Base-by-base conservation (phyloP, 108 stramenopile species). In the Craspedostauros australis region DNA sequence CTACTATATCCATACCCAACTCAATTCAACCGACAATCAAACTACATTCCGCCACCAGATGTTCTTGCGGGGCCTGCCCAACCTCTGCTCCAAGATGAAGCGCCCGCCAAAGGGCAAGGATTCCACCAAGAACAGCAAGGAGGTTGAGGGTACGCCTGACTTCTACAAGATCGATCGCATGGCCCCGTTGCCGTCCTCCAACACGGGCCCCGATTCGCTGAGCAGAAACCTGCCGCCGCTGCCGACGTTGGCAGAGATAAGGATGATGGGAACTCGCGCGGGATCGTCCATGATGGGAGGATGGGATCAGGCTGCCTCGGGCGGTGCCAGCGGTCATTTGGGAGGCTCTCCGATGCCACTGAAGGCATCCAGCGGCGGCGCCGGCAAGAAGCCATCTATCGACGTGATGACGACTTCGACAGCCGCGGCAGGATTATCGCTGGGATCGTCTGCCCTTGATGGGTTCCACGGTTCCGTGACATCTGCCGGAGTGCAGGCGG, bases 11-110 rank as follows among this genome's bases (percentile, higher is more conserved):
- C n/a, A 39, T 16, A 31, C 26, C 0, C 40, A n/a, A 24, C n/a
- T 38, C 22, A 27, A 19, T 19, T 40, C 20, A 41, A 5, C n/a
- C 43, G 26, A 6, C 26, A n/a, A 41, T 19, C 22, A 22, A 11
- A 9, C 15, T 15, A 3, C 18, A 33, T 12, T 28, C 32, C 27
- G 30, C 53, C 39, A 32, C 14, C 40, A 65, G 68, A 60, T 77
- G 41, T 77, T 77, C 29, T 58, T 72, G 21, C 62, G 76, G 2
- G 70, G 70, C 9, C 11, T 72, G 26, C 70, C 62, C 7, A 25
- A 60, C 19, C 39, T 65, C 15, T 47, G 50, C 14, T 26, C 48
- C 32, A 57, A 60, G 16, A 72, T 72, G 70, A 37, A 44, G n/a
- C 49, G 70, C 34, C 70, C 64, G 9, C 56, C 63, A 8, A 60